These are phyloP conservation scores for Cryptomeria japonica DNA, from an alignment of 75 land plant genomes.

Conservation along the genomic window DNA sequence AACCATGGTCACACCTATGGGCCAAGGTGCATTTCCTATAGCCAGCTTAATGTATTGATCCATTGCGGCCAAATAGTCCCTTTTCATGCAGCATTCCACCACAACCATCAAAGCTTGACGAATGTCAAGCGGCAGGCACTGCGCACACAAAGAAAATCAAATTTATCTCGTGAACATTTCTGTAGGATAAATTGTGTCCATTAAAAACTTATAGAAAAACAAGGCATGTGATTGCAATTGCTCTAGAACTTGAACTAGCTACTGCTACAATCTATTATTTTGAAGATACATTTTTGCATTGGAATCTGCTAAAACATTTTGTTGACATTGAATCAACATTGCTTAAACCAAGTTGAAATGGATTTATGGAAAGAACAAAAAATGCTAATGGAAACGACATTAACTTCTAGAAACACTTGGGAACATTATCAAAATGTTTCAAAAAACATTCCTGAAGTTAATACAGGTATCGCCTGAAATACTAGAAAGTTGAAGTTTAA, in stretches of 20 bases:
- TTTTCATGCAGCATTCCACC: conserved; percentile 79
- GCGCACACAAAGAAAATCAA: not conserved
- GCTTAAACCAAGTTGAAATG: not conserved
- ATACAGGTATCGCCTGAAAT: not conserved
- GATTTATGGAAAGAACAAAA: not conserved
- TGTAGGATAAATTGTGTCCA: not conserved
- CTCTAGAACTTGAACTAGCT: not conserved
- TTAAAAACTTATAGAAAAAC: not conserved
- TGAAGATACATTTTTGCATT: not conserved
- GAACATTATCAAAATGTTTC: not conserved
- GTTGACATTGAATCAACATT: not conserved
- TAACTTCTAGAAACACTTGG: not conserved
- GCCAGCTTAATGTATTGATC: conserved; percentile 97
- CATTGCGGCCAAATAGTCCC: conserved; percentile 97
- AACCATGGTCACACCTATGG: conserved; percentile 99
- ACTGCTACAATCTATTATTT: not conserved
- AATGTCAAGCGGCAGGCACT: conserved; percentile 96
- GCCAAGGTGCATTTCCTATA: conserved; percentile 99
- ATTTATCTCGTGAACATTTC: not conserved
- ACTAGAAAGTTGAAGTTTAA: not conserved
- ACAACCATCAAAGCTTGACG: conserved; percentile 76
- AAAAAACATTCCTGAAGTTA: not conserved
- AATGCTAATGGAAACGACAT: not conserved
- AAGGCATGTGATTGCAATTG: not conserved
- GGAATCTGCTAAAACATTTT: not conserved